Evolutionary conservation across 805 yeast species (phyloP), one percentile per base, ranked within the genome.

Genomic region (Sugiyamaella americana): DNA sequence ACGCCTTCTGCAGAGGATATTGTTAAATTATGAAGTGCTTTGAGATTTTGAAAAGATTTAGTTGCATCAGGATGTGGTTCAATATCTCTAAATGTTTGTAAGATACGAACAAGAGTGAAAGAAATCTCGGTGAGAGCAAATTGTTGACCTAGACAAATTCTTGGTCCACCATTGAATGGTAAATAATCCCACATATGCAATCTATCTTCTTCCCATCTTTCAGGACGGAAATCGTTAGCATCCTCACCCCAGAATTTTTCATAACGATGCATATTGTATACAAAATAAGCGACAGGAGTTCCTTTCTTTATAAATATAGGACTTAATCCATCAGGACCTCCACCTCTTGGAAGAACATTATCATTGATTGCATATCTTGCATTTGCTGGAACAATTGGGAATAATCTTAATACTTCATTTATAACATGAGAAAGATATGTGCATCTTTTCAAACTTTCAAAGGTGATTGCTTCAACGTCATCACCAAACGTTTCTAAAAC

Each of bases 81-180:
- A 35, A 35, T 21, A 21, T 43, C 44, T n/a, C 44, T 30, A 40
- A 50, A 54, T 10, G 46, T 46, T 34, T 67, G 71, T 23, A 59
- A 49, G 41, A 73, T 56, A 50, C 76, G 63, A 10, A 64, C 67
- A 40, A 71, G 53, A 16, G 69, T 63, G 58, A 72, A 74, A 17
- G 72, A 64, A 8, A 76, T 74, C 59, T 75, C 79, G n/a, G 77
- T 73, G 17, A 75, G 67, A 4, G 79, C 80, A 60, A 74, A 74
- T 59, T 75, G 79, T 62, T 75, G 79, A 32, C 79, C 80, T 44
- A 75, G 62, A 56, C 79, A 75, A 47, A 75, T 73, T 50, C 80
- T 61, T 18, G 79, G 79, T 4, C 80, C 80, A 41, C 79, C 80
- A 53, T 74, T 73, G 62, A 74, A 74, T 22, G 79, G 78, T 24